Conservation (phyloP, 805 yeast genomes). For the Grigorovia yakushimaensis region DNA sequence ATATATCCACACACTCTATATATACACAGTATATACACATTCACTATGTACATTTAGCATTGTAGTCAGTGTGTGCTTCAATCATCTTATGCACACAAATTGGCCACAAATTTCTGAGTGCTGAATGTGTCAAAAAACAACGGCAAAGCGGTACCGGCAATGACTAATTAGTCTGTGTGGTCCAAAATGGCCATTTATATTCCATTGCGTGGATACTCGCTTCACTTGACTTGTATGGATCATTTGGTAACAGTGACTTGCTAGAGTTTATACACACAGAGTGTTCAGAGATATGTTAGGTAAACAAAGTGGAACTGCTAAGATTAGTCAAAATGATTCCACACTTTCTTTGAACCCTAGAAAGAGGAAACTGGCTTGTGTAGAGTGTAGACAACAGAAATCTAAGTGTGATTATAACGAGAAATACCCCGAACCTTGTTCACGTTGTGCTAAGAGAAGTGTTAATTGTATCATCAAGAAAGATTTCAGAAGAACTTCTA, state of each 20-base stretch:
- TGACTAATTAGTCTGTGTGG: background rate
- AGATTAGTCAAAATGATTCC: no score
- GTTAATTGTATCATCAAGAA: slow-evolving; percentile 66
- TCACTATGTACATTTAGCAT: no score
- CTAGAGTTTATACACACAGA: background rate
- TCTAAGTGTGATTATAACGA: slow-evolving; percentile 81
- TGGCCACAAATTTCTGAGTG: background rate
- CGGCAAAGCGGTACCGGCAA: background rate
- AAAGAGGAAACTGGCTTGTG: slow-evolving; percentile 65
- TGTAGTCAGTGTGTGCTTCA: no score
- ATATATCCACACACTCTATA: no score
- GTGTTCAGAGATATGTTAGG: background rate
- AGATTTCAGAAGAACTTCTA: slow-evolving; percentile 82
- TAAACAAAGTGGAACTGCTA: background rate
- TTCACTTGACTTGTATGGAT: no score
- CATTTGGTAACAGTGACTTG: no score
- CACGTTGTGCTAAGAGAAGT: slow-evolving; percentile 66
- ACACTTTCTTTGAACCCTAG: background rate
- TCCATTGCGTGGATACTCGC: no score
- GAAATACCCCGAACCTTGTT: slow-evolving; percentile 66
- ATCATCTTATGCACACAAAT: no score
- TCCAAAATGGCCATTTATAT: background rate
- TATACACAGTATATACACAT: no score
- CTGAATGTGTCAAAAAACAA: background rate
- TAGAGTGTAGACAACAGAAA: slow-evolving; percentile 93